Conservation (phyloP, 352 stramenopile genomes). For the Pythium pyrilobum region DNA sequence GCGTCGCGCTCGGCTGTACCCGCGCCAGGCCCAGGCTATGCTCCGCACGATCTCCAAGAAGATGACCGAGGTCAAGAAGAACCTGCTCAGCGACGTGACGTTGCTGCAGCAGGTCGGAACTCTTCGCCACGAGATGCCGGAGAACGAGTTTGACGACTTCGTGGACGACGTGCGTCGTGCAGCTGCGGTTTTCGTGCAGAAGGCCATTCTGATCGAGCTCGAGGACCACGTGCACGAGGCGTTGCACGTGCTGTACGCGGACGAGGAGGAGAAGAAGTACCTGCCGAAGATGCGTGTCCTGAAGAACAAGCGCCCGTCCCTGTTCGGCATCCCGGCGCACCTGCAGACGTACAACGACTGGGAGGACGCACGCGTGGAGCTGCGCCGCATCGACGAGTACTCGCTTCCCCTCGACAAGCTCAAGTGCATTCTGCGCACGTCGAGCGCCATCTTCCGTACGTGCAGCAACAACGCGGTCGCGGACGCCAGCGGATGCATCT, state of each 20-base stretch:
- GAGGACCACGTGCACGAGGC: constrained; percentile 62
- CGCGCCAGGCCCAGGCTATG: constrained; percentile 42
- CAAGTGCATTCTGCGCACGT: constrained; percentile 59
- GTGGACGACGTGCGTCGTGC: constrained; percentile 54
- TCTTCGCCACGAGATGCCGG: constrained; percentile 24
- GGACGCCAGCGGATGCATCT: constrained; percentile 11
- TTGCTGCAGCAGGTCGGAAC: constrained; percentile 32
- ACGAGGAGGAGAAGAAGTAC: constrained; percentile 38
- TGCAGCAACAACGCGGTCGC: constrained; percentile 28
- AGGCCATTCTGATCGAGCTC: constrained; percentile 41
- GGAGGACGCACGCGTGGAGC: constrained; percentile 47
- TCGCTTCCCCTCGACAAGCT: constrained; percentile 64
- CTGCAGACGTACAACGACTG: constrained; percentile 46
- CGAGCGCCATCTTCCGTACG: constrained; percentile 43
- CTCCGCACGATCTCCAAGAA: constrained; percentile 41
- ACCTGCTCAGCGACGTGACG: constrained; percentile 37
- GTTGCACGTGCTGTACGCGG: constrained; percentile 39
- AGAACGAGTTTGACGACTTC: constrained; percentile 54
- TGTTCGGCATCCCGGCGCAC: constrained; percentile 49
- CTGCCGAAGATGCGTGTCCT: constrained; percentile 54
- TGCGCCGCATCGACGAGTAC: constrained; percentile 49
- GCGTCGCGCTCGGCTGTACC: constrained; percentile 30
- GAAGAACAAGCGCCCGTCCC: constrained; percentile 40
- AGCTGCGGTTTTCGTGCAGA: constrained; percentile 45
- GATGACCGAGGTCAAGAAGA: constrained; percentile 45